Conservation (phyloP, 2,329 filamentous ascomycete species). For the Colletotrichum karsti region DNA sequence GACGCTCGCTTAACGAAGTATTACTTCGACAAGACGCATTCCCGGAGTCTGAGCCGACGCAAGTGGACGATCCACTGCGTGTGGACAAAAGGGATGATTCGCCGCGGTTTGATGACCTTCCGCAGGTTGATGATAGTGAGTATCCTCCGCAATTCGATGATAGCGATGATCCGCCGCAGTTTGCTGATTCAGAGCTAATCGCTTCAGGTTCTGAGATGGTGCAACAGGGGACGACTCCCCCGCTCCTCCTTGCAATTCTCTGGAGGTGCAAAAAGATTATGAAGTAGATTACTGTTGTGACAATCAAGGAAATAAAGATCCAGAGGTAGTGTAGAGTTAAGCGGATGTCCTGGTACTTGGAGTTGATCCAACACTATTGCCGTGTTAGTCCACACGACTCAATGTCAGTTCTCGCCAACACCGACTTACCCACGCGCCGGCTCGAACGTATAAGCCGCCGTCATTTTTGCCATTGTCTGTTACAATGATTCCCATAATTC, state of each 20-base stretch:
- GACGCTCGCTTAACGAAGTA: background rate
- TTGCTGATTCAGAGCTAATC: slow-evolving; percentile 31
- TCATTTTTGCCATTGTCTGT: slow-evolving; percentile 49
- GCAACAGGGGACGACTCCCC: slow-evolving; percentile 1
- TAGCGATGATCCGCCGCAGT: slow-evolving; percentile 28
- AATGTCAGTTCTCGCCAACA: background rate
- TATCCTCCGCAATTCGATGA: background rate
- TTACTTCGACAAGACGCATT: background rate
- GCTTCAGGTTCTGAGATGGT: background rate
- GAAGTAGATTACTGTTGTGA: slow-evolving; percentile 49
- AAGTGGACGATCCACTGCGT: background rate
- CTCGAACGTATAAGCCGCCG: slow-evolving; percentile 68
- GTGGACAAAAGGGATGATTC: background rate
- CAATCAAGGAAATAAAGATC: slow-evolving; percentile 58
- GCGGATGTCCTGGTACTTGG: slow-evolving; percentile 60
- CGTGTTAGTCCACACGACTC: slow-evolving; percentile 11
- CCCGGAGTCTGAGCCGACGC: background rate
- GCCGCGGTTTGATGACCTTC: slow-evolving; percentile 33
- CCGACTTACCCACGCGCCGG: slow-evolving; percentile 66
- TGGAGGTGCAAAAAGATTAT: slow-evolving; percentile 50
- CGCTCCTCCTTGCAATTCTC: slow-evolving; percentile 25
- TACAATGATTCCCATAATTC: slow-evolving; percentile 56
- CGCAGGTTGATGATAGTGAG: no score
- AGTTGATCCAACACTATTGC: slow-evolving; percentile 69
- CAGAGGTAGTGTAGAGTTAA: slow-evolving; percentile 71